Base-by-base conservation (phyloP, 345 rosid species). In the Firmiana major region DNA sequence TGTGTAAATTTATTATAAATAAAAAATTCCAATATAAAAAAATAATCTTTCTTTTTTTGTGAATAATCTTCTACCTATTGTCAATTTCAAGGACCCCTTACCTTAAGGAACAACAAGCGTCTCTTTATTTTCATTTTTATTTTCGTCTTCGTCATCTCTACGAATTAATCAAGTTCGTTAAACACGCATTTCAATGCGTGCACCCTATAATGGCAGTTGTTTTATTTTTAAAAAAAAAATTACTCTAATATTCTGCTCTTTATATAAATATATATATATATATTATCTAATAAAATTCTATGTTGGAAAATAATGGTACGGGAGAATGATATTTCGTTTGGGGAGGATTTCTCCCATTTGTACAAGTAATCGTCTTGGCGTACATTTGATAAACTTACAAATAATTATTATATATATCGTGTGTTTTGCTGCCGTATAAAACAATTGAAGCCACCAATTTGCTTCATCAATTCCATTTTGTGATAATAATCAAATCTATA, bases 181-280 rank as follows among this genome's bases (percentile, higher is more conserved):
- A 43, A 63, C 82, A 75, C 75, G 86, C 84, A 76, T 77, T 72
- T 75, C 53, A 5, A 80, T 78, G 81, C 86, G 79, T 81, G 79
- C 71, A 80, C 83, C 82, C 48, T n/a, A 63, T 63, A 10, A 46
- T 60, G 22, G 38, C 9, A 7, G 3, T 45, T 42, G 8, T 68
- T 45, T 45, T 26, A 4, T n/a, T n/a, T n/a, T n/a, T n/a, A n/a
- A n/a, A n/a, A n/a, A n/a, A n/a, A n/a, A n/a, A n/a, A n/a, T n/a
- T n/a, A n/a, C 34, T 31, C 55, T 24, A 7, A 68, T 26, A 45
- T 45, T 68, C 55, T 22, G n/a, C 51, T 42, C 26, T 40, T 65
- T n/a, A n/a, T n/a, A n/a, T n/a, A n/a, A n/a, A n/a, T n/a, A n/a
- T n/a, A n/a, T n/a, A n/a, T 22, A n/a, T 36, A 64, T 12, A 4